A percentile compares a stretch with the other conserved stretches of the same genome.
phyloP scores from a whole-genome alignment of 257 asterid species.

The Ligustrum vulgare region DNA sequence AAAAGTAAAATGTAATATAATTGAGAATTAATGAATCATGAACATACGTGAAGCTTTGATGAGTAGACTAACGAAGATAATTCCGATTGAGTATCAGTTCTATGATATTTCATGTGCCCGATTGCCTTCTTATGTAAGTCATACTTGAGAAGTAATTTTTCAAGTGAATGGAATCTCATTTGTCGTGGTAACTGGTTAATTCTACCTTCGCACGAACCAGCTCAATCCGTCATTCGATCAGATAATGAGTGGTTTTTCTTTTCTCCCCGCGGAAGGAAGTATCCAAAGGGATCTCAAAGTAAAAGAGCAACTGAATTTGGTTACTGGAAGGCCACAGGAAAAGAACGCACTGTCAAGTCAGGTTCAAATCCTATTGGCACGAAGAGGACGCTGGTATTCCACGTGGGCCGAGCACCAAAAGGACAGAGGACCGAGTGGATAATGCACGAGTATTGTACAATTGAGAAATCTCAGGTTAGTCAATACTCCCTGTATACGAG shows the following conservation, averaged over 20 bases:
- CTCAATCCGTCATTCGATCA: conserved; percentile 55
- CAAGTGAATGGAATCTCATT: not conserved
- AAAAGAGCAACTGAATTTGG: conserved; percentile 77
- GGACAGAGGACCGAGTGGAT: conserved; percentile 94
- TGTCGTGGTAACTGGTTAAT: conserved; percentile 13
- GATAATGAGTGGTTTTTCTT: conserved; percentile 93
- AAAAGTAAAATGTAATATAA: not conserved
- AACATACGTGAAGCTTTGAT: not conserved
- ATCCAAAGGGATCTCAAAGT: conserved; percentile 85
- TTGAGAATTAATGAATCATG: not conserved
- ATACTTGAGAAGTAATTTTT: not conserved
- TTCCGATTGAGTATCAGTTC: not conserved
- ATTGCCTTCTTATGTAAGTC: not conserved
- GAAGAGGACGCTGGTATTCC: conserved; percentile 85
- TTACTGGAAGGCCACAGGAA: conserved; percentile 96
- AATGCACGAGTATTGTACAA: conserved; percentile 81
- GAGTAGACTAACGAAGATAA: not conserved
- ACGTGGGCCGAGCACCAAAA: conserved; percentile 80
- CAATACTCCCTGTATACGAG: not conserved
- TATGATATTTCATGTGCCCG: not conserved
- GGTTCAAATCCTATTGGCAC: conserved; percentile 69
- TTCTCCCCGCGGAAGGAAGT: conserved; percentile 82
- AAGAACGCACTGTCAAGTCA: conserved; percentile 67
- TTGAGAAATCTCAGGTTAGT: conserved; percentile 55
- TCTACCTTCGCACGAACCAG: conserved; percentile 38